These are phyloP conservation scores for Penicillium paxilli DNA, from an alignment of 495 filamentous ascomycete species.

Conservation along the genomic window DNA sequence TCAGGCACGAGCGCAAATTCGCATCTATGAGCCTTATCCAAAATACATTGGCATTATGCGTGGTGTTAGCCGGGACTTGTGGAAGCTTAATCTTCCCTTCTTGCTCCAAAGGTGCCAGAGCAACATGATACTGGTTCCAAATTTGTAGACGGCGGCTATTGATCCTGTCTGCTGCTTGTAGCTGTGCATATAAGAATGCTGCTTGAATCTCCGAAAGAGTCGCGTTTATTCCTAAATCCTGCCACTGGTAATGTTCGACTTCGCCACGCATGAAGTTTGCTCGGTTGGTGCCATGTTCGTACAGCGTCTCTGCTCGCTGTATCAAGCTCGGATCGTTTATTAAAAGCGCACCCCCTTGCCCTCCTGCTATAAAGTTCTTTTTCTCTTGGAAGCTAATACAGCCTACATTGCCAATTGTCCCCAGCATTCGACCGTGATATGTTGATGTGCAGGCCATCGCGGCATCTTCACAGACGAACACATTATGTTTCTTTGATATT, in stretches of 20 bases:
- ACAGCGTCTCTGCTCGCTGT: constrained; percentile 12
- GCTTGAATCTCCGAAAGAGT: constrained; percentile 20
- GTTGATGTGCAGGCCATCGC: constrained; percentile 12
- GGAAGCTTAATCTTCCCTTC: constrained; percentile 3
- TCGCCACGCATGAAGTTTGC: constrained; percentile 20
- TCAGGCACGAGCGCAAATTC: neutral
- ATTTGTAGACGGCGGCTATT: neutral
- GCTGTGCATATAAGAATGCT: constrained; percentile 21
- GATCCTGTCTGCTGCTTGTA: constrained; percentile 18
- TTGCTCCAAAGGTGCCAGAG: constrained; percentile 6
- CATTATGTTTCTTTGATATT: constrained; percentile 10
- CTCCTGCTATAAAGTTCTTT: constrained; percentile 25
- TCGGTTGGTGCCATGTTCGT: constrained; percentile 25
- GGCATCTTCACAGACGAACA: constrained; percentile 23
- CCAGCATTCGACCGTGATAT: constrained; percentile 2
- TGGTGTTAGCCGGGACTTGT: neutral
- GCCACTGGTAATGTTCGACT: constrained; percentile 15
- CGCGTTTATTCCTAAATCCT: constrained; percentile 13
- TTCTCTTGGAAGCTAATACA: constrained; percentile 28
- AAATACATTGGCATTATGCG: constrained; percentile 20
- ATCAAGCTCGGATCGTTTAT: constrained; percentile 15
- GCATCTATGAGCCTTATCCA: constrained; percentile 9
- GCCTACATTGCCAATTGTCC: constrained; percentile 18
- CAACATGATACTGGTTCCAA: neutral
- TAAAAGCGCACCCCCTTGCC: constrained; percentile 17